phyloP scores from a whole-genome alignment of 148 eudicot genomes.

The Rhododendron simsii region DNA sequence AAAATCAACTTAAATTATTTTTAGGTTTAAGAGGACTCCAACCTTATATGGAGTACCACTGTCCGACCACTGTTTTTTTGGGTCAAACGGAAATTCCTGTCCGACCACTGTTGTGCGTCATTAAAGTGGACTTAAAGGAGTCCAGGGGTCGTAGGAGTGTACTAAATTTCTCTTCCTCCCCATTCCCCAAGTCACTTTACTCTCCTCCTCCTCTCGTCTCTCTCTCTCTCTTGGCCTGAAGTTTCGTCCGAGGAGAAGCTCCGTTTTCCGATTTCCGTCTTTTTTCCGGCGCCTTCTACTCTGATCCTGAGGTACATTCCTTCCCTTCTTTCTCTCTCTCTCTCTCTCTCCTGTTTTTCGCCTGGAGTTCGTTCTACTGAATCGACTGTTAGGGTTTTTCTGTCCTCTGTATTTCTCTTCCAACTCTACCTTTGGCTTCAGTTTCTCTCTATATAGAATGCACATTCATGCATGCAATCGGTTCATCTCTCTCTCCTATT shows the following conservation, averaged over 20 bases:
- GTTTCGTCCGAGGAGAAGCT: background rate
- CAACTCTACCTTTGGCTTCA: background rate
- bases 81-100: too few relatives aligned
- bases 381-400: background rate
- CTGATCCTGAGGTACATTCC: background rate
- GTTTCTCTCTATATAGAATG: background rate
- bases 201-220: background rate
- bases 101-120: too few relatives aligned
- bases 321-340: background rate
- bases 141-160: too few relatives aligned
- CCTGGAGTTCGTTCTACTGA: background rate
- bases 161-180: too few relatives aligned
- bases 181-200: too few relatives aligned
- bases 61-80: too few relatives aligned
- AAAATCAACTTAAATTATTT: too few relatives aligned
- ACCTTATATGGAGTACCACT: too few relatives aligned
- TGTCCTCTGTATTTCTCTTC: background rate
- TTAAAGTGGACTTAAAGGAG: too few relatives aligned
- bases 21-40: too few relatives aligned
- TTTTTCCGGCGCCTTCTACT: background rate
- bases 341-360: background rate
- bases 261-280: background rate
- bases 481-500: background rate
- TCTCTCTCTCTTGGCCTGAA: background rate
- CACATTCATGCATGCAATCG: background rate